Base-by-base conservation (phyloP, 2,329 filamentous ascomycete genomes). In the Nemania sp. region DNA sequence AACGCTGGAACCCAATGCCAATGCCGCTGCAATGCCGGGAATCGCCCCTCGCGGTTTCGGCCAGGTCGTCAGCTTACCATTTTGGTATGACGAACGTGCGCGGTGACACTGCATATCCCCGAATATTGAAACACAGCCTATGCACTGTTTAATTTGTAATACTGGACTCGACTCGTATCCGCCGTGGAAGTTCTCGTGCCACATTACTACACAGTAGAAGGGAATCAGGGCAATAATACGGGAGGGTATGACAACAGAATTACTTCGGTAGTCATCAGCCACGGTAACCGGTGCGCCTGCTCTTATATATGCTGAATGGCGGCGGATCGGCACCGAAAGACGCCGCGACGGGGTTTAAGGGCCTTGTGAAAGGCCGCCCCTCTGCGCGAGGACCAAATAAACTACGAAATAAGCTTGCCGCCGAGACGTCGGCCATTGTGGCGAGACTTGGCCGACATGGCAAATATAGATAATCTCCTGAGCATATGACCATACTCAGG, bases 131-230 rank as follows among this genome's bases (percentile, higher is more conserved):
- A 45, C 42, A 39, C 41, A 15, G n/a, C 46, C 46, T 36, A 45
- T 44, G 22, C 39, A 46, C 26, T 24, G 20, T 41, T 22, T 24
- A 49, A 48, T 42, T 23, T 41, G 49, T 46, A 46, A 45, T 19
- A 36, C 40, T 37, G 45, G 43, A 44, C 44, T 54, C 15, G 37
- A 17, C 52, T 65, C 63, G 62, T 65, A 63, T 66, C 54, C 40
- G 62, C 44, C 8, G 57, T 61, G 61, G 39, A 30, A 40, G 22
- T 26, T 20, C 37, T 40, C 6, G 37, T 40, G 37, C n/a, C 6
- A 40, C 37, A 14, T 24, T 40, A 9, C 11, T 5, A 24, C 36
- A 23, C 28, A 19, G 33, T 45, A 22, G n/a, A 36, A 36, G 26
- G 12, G 26, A 28, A 41, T 20, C 17, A 37, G 26, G 14, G 26